phyloP scores from a whole-genome alignment of 306 rosid genomes.

The Heteromeles arbutifolia region DNA sequence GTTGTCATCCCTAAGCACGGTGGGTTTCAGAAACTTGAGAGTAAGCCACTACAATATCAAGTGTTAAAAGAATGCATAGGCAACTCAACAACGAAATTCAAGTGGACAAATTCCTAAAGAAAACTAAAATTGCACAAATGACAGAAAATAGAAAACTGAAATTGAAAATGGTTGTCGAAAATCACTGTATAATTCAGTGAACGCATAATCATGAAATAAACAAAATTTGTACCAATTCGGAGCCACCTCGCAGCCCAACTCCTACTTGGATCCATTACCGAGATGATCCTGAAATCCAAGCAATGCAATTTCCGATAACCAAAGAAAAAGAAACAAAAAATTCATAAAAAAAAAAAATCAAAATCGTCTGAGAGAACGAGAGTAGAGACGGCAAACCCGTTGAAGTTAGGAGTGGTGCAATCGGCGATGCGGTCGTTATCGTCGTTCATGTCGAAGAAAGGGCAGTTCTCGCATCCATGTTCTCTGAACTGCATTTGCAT shows the following conservation, averaged over 20 bases:
- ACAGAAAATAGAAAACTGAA: background rate
- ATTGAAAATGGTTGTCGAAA: background rate
- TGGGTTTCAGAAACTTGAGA: background rate
- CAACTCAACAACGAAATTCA: background rate
- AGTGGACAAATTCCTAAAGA: background rate
- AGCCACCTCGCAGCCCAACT: slow-evolving; percentile 98
- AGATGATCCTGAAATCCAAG: slow-evolving; percentile 45
- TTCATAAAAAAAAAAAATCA: too few relatives aligned
- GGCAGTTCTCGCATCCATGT: slow-evolving; percentile 90
- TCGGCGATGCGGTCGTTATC: slow-evolving; percentile 80
- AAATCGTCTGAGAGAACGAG: background rate
- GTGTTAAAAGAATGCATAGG: background rate
- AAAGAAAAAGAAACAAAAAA: background rate
- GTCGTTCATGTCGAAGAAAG: slow-evolving; percentile 90
- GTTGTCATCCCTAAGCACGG: too few relatives aligned
- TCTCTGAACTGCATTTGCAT: slow-evolving; percentile 55
- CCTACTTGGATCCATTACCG: slow-evolving; percentile 85
- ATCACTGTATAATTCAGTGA: background rate
- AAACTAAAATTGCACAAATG: background rate
- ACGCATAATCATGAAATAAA: background rate
- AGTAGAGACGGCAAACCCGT: slow-evolving; percentile 40
- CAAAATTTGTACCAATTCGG: slow-evolving; percentile 48
- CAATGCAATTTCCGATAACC: background rate
- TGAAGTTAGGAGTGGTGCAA: slow-evolving; percentile 93
- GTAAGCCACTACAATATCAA: background rate